Conservation (phyloP, 225 moss, liverwort and hornwort species). For the Straminergon stramineum region DNA sequence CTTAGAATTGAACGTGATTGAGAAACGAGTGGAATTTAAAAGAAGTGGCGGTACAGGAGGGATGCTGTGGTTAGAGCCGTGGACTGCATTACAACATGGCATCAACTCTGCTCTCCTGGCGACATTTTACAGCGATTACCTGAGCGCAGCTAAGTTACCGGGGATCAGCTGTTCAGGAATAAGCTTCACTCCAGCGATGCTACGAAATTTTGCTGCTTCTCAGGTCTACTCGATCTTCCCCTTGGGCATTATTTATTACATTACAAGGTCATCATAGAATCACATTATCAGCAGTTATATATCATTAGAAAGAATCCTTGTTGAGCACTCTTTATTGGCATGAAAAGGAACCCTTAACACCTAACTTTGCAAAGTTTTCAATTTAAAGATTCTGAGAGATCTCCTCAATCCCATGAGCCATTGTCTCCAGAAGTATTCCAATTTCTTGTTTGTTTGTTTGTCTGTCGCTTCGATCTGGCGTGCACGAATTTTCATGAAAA, state of each 20-base stretch:
- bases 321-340: neutral
- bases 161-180: constrained; percentile 53
- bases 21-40: neutral
- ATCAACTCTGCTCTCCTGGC: constrained; percentile 82
- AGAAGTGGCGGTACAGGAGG: constrained; percentile 46
- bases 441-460: neutral
- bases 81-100: constrained; percentile 52
- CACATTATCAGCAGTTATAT: neutral
- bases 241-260: neutral
- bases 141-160: constrained; percentile 39
- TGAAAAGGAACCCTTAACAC: neutral
- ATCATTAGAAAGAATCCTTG: neutral
- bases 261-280: neutral
- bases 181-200: constrained; percentile 55
- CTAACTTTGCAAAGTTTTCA: neutral
- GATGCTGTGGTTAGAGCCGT: constrained; percentile 63
- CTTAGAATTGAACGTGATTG: neutral
- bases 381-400: neutral
- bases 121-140: constrained; percentile 79
- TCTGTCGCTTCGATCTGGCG: neutral
- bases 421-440: neutral
- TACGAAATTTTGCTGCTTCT: constrained; percentile 63
- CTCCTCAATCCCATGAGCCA: too few species aligned
- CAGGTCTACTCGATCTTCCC: constrained; percentile 45
- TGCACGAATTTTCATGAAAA: neutral